A percentile compares a stretch with the other conserved stretches of the same genome.
These are phyloP conservation scores for Fallopia convolvulus DNA, from an alignment of 148 eudicot genomes.

Conservation along the genomic window DNA sequence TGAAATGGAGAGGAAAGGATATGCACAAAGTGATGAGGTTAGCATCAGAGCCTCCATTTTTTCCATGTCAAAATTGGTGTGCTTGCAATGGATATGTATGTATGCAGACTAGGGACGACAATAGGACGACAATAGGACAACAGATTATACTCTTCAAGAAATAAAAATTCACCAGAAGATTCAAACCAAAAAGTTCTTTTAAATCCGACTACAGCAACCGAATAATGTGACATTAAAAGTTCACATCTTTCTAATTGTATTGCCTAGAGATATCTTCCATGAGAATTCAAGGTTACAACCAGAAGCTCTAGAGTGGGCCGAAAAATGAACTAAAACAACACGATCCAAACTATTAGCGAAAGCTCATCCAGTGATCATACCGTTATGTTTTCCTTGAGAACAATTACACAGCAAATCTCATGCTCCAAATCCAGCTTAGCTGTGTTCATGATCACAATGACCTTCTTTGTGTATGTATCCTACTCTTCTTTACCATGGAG, in stretches of 20 bases:
- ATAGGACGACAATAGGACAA: too few relatives aligned
- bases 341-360: neutral
- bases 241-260: neutral
- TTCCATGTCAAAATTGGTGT: too few relatives aligned
- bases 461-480: neutral
- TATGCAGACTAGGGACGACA: neutral
- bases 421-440: neutral
- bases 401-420: neutral
- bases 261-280: neutral
- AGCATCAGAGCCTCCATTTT: too few relatives aligned
- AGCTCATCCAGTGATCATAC: constrained; percentile 1
- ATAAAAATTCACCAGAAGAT: neutral
- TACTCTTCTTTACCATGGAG: constrained; percentile 13
- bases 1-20: neutral
- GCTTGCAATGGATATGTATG: too few relatives aligned
- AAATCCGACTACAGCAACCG: neutral
- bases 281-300: neutral
- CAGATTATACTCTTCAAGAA: too few relatives aligned
- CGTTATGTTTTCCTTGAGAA: neutral
- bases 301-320: neutral
- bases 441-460: neutral
- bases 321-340: neutral
- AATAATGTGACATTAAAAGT: neutral
- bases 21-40: too few relatives aligned
- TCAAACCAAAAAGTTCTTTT: neutral